These are phyloP conservation scores for Anacardium occidentale DNA, from an alignment of 345 rosid species.

Conservation along the genomic window DNA sequence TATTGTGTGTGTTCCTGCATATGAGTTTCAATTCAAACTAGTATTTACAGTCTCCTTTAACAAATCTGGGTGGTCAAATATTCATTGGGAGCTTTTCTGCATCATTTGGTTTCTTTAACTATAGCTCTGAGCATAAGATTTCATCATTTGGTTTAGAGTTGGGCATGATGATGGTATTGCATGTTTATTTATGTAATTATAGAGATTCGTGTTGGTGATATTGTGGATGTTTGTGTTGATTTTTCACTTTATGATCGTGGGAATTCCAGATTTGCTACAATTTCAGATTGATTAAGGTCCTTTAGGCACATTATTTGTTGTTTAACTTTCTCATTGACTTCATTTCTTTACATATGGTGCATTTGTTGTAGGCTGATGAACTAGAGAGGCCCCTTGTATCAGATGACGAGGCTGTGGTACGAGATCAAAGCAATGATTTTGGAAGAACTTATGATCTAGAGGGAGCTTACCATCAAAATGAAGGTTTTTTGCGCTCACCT, in stretches of 20 bases:
- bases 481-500: constrained; percentile 53
- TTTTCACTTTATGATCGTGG: background rate
- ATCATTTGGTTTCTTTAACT: background rate
- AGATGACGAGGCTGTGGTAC: constrained; percentile 40
- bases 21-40: background rate
- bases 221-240: background rate
- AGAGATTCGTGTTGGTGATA: background rate
- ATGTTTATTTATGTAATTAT: background rate
- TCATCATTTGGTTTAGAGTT: background rate
- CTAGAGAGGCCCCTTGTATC: constrained; percentile 75
- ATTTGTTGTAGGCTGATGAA: constrained; percentile 44
- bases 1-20: too few relatives aligned
- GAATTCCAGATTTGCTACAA: background rate
- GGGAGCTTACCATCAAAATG: constrained; percentile 63
- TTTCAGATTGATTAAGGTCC: background rate
- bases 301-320: background rate
- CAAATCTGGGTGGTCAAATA: background rate
- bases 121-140: background rate
- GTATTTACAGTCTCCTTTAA: background rate
- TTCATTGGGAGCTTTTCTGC: background rate
- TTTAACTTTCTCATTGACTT: background rate
- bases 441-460: constrained; percentile 62
- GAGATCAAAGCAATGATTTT: constrained; percentile 50
- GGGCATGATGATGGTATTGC: background rate
- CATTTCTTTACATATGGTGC: background rate